phyloP scores from a whole-genome alignment of 2,329 filamentous ascomycete species.

The Plenodomus tracheiphilus region DNA sequence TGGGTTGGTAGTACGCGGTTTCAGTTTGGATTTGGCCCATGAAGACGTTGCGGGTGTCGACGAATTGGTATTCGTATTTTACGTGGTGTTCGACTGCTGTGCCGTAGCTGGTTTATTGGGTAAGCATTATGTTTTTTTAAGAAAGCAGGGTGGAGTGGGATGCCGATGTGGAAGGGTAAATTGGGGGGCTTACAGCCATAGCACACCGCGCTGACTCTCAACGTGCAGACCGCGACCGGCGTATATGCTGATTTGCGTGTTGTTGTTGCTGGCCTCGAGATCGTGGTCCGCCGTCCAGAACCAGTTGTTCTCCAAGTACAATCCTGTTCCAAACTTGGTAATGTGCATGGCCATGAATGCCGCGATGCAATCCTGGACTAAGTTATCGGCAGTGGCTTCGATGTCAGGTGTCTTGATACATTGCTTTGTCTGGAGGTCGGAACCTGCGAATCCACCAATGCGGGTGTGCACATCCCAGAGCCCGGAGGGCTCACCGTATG shows the following conservation, averaged over 20 bases:
- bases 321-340: slow-evolving; percentile 57
- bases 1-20: slow-evolving; percentile 82
- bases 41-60: slow-evolving; percentile 76
- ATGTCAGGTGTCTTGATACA: slow-evolving; percentile 75
- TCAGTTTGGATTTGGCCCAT: slow-evolving; percentile 86
- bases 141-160: slow-evolving; percentile 46
- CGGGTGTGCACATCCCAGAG: slow-evolving; percentile 90
- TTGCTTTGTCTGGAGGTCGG: slow-evolving; percentile 72
- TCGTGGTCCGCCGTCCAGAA: slow-evolving; percentile 85
- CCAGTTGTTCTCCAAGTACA: slow-evolving; percentile 89
- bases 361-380: slow-evolving; percentile 69
- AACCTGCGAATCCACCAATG: slow-evolving; percentile 78
- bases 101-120: slow-evolving; percentile 55
- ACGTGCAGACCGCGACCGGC: slow-evolving; percentile 81
- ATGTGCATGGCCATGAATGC: slow-evolving; percentile 62
- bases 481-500: slow-evolving; percentile 63
- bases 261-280: slow-evolving; percentile 72
- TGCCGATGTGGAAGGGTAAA: slow-evolving; percentile 44
- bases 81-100: slow-evolving; percentile 66
- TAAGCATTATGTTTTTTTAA: background rate
- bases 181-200: slow-evolving; percentile 58
- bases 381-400: slow-evolving; percentile 51
- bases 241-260: slow-evolving; percentile 74
- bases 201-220: slow-evolving; percentile 54
- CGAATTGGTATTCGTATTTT: slow-evolving; percentile 80